Evolutionary conservation across 208 protist genomes (phyloP).

Genomic region (Acanthamoeba culbertsoni): DNA sequence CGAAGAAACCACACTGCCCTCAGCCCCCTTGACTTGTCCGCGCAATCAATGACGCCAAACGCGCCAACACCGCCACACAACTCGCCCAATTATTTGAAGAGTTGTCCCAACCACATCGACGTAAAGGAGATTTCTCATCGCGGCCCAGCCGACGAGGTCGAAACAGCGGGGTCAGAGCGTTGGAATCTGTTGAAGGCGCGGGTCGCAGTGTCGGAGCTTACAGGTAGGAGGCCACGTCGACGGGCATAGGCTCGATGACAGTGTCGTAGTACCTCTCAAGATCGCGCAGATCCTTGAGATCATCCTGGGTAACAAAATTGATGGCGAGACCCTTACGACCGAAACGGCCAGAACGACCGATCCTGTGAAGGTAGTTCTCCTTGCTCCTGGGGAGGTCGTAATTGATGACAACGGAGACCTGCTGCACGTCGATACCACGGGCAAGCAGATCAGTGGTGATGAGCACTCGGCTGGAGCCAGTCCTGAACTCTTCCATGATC

Average conservation of each 20-base stretch:
- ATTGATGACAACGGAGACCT: slow-evolving; percentile 99
- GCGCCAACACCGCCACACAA: too few species aligned
- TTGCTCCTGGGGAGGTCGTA: slow-evolving; percentile 98
- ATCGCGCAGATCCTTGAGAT: slow-evolving; percentile 95
- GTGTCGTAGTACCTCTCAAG: slow-evolving; percentile 99
- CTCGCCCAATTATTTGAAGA: too few species aligned
- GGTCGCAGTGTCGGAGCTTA: slow-evolving; percentile 29
- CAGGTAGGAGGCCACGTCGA: slow-evolving; percentile 88
- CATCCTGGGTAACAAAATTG: slow-evolving; percentile 98
- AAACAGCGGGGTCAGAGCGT: background rate
- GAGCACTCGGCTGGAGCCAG: slow-evolving; percentile 94
- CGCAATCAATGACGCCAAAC: too few species aligned
- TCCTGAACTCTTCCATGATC: slow-evolving; percentile 98
- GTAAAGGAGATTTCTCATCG: too few species aligned
- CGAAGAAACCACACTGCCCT: slow-evolving; percentile 20
- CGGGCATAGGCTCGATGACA: slow-evolving; percentile 98
- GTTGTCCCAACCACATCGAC: too few species aligned
- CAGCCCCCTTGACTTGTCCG: background rate
- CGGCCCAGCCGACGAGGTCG: background rate
- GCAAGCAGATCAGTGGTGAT: slow-evolving; percentile 99
- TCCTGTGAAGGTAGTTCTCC: slow-evolving; percentile 99
- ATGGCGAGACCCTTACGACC: slow-evolving; percentile 99
- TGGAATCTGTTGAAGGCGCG: background rate
- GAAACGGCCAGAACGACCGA: slow-evolving; percentile 99
- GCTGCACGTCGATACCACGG: slow-evolving; percentile 99